A percentile compares a stretch with the other conserved stretches of the same genome.
phyloP scores from a whole-genome alignment of 345 rosid genomes.

The Salix udensis region DNA sequence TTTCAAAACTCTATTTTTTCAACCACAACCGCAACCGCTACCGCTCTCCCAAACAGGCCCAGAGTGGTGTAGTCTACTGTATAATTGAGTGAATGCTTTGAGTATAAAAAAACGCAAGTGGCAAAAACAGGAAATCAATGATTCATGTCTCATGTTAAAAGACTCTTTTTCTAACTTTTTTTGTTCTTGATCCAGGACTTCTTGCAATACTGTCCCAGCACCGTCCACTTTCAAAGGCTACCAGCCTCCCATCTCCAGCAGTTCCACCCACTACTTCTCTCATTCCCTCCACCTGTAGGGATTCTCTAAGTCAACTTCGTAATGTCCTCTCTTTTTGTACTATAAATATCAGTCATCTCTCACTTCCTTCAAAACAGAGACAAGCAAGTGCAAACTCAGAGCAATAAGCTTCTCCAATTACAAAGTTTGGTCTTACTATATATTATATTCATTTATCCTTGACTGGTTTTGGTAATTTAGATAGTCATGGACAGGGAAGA shows the following conservation, averaged over 20 bases:
- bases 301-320: constrained; percentile 37
- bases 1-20: no score
- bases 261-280: constrained; percentile 21
- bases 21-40: no score
- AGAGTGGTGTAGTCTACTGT: not conserved
- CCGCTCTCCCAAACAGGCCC: no score
- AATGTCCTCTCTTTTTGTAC: not conserved
- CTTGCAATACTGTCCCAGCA: constrained; percentile 18
- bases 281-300: constrained; percentile 6
- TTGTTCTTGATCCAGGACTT: not conserved
- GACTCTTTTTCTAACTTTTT: not conserved
- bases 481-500: constrained; percentile 51
- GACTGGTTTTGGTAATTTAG: not conserved
- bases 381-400: not conserved
- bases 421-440: not conserved
- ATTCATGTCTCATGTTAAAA: constrained; percentile 14
- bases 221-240: constrained; percentile 18
- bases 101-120: not conserved
- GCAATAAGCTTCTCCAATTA: not conserved
- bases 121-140: not conserved
- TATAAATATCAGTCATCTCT: constrained; percentile 35
- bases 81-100: not conserved
- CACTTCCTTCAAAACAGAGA: constrained; percentile 5
- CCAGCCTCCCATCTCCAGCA: constrained; percentile 2
- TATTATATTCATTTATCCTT: not conserved